Evolutionary conservation across 2,329 filamentous ascomycete species (phyloP), one percentile per base, ranked within the genome.

Genomic region (Fusarium sp.): DNA sequence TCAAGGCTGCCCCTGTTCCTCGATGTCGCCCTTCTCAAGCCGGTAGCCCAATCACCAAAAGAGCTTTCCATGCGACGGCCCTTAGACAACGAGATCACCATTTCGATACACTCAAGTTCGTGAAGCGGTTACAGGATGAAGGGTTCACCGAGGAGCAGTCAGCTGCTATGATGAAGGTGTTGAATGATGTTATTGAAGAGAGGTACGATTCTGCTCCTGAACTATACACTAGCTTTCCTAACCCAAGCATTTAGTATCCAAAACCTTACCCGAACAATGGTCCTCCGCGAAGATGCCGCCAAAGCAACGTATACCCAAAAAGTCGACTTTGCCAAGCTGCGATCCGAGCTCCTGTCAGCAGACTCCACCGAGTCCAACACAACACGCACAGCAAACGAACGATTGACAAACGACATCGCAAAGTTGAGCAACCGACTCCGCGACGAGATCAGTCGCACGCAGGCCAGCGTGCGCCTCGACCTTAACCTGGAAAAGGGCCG

Each of bases 21-120:
- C 58, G 60, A 48, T 53, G 57, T 32, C 32, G 47, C n/a, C 36
- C 59, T 24, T 47, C 45, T n/a, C 64, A 45, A 30, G 47, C 26
- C 15, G 48, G 40, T 4, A 76, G 69, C 30, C 71, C 67, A 3
- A 70, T 74, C 23, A 48, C 74, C 4, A 76, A 76, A 43, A 79
- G 84, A 61, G 80, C 83, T 0, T 95, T 97, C 77, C 91, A 94
- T 77, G 86, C 88, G 34, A 91, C 92, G 1, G 54, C 71, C 2
- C 74, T 80, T 36, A 85, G 82, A 49, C 77, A 78, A 51, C 88
- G 91, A 68, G 94, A 97, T 74, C 96, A 99, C 79, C 94, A 99
- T 79, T 99, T 99, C 77, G 96, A 99, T 80, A 99, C 96, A 1
- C 87, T 99, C 65, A 97, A 97, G 81, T 97, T 99, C 77, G 94